Base-by-base conservation (phyloP, 2,329 filamentous ascomycete species). In the Alternaria dauci region DNA sequence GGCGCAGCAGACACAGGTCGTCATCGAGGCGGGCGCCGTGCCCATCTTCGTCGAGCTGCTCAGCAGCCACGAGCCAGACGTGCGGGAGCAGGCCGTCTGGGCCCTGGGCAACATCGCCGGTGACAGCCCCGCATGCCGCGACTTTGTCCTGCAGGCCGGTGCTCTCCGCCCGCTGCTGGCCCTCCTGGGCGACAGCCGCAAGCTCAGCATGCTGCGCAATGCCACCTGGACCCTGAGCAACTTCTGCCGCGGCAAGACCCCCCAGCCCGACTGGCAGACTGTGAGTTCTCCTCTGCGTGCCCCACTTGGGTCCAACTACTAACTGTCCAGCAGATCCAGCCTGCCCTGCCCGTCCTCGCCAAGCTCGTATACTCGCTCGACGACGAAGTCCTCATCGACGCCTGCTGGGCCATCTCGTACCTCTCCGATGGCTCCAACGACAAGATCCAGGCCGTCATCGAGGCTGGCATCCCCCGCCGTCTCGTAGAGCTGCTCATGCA, bases 191-290 rank as follows among this genome's bases (percentile, higher is more conserved):
- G 95, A 99, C 81, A 97, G 95, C 84, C 93, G 95, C 76, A 99
- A 99, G 86, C 85, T 99, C 59, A 98, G 94, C 87, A 99, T 99
- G 95, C 89, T 99, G 53, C 88, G 95, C 71, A 99, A 99, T 79
- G 95, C 95, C 36, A 99, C 95, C 25, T 99, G 95, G 95, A 99
- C 95, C 44, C 85, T 99, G 58, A 98, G 95, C 87, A 99, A 99
- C 86, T 99, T 99, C 84, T 99, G 95, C 85, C 93, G 95, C 85
- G 95, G 95, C 82, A 99, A 99, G 88, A 97, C 94, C 8, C 95
- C 95, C 52, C 95, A 99, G 84, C 95, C 95, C 47, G 95, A 99
- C 79, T 99, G 95, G 95, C 88, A 89, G 77, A 97, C 93, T 38
- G 93, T 97, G 86, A 81, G 92, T 86, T 36, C 43, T 36, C 23